Conservation (phyloP, 2,329 filamentous ascomycete genomes). For the Hypoxylon sp. region DNA sequence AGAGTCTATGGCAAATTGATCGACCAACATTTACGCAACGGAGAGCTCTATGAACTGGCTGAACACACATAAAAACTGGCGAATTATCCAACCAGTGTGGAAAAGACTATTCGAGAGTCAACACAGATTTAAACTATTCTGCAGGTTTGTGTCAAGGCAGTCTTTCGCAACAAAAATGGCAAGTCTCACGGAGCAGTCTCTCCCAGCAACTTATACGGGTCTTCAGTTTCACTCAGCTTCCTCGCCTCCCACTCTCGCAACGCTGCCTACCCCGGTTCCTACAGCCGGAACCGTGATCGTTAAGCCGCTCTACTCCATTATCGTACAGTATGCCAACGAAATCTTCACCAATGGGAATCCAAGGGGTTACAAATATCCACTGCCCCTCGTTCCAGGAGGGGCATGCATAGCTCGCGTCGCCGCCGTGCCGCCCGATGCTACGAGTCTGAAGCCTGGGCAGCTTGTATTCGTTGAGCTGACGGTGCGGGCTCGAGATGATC, state of each 20-base stretch:
- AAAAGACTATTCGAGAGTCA: not conserved
- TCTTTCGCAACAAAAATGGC: constrained; percentile 28
- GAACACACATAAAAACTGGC: constrained; percentile 16
- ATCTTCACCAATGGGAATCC: constrained; percentile 40
- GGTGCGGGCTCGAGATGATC: constrained; percentile 35
- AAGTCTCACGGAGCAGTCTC: constrained; percentile 11
- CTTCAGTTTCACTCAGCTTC: constrained; percentile 35
- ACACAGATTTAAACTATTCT: not conserved
- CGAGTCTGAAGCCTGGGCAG: constrained; percentile 29
- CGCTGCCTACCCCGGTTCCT: constrained; percentile 27
- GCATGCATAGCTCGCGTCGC: constrained; percentile 35
- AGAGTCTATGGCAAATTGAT: not conserved
- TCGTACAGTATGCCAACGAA: constrained; percentile 39
- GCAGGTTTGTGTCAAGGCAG: not conserved
- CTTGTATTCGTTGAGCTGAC: constrained; percentile 38
- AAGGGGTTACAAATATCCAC: constrained; percentile 35
- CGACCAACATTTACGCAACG: not conserved
- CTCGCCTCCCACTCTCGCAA: constrained; percentile 24
- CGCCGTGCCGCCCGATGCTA: constrained; percentile 32
- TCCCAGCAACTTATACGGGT: constrained; percentile 34
- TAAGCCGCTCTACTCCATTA: constrained; percentile 37
- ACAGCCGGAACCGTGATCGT: constrained; percentile 35
- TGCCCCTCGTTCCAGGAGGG: constrained; percentile 36
- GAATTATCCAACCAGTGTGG: not conserved
- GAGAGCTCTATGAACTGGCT: not conserved